Evolutionary conservation across 345 rosid species (phyloP).

Genomic region (Abelmoschus esculentus): DNA sequence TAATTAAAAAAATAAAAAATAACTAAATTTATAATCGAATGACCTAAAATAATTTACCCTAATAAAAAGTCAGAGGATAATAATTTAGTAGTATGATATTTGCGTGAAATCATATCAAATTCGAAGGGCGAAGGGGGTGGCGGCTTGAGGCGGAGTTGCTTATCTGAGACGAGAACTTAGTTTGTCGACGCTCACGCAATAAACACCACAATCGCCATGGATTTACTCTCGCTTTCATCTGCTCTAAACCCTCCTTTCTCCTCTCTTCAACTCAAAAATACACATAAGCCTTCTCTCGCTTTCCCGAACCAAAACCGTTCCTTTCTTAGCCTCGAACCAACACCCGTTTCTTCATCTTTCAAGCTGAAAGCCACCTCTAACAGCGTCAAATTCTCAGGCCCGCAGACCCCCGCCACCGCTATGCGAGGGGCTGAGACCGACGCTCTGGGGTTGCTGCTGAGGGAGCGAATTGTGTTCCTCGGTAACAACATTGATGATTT

Average conservation of each 20-base stretch:
- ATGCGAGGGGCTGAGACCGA: slow-evolving; percentile 69
- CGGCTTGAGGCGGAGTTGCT: not conserved
- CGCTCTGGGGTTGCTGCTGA: slow-evolving; percentile 78
- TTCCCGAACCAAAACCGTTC: slow-evolving; percentile 12
- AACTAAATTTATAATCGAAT: too few relatives aligned
- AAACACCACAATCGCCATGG: slow-evolving; percentile 30
- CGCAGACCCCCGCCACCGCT: slow-evolving; percentile 61
- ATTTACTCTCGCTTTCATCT: slow-evolving; percentile 39
- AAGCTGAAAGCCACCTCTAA: slow-evolving; percentile 24
- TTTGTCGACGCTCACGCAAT: not conserved
- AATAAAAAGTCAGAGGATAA: too few relatives aligned
- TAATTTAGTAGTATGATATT: too few relatives aligned
- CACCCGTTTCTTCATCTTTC: slow-evolving; percentile 23
- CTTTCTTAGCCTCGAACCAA: slow-evolving; percentile 10
- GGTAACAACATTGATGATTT: slow-evolving; percentile 73
- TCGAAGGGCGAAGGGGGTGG: too few relatives aligned
- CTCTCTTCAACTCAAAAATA: not conserved
- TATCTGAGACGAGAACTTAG: not conserved
- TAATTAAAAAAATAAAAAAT: too few relatives aligned
- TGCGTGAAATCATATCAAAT: too few relatives aligned
- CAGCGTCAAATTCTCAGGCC: slow-evolving; percentile 15
- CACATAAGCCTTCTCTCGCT: slow-evolving; percentile 11
- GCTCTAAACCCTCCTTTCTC: slow-evolving; percentile 20
- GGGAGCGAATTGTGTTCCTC: slow-evolving; percentile 77
- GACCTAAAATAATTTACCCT: too few relatives aligned